phyloP scores from a whole-genome alignment of 2,329 filamentous ascomycete species.

The Pestalotiopsis sp. region DNA sequence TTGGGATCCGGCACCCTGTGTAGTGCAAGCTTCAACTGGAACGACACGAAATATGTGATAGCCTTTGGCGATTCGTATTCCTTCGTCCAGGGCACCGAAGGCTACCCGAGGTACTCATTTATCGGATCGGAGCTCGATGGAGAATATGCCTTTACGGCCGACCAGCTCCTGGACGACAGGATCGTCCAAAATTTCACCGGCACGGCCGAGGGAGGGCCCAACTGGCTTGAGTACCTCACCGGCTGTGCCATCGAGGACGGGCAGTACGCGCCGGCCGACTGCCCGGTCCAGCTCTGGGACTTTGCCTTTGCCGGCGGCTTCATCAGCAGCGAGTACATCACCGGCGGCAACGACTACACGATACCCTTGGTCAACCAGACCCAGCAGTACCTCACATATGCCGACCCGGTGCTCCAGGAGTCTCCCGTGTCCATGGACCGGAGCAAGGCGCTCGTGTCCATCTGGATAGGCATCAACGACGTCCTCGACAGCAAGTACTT shows the following conservation, averaged over 20 bases:
- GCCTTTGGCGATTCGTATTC: constrained; percentile 49
- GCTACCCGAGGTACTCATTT: constrained; percentile 50
- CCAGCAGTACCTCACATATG: constrained; percentile 46
- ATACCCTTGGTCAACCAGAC: constrained; percentile 51
- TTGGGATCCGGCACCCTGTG: not conserved
- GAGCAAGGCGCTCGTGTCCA: constrained; percentile 41
- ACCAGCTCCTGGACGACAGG: constrained; percentile 41
- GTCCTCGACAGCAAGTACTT: constrained; percentile 48
- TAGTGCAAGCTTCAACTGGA: not conserved
- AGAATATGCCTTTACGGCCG: constrained; percentile 41
- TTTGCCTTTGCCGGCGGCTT: constrained; percentile 57
- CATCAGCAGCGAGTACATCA: constrained; percentile 43
- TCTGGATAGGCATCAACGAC: constrained; percentile 62
- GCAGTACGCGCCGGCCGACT: constrained; percentile 42
- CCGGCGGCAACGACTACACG: constrained; percentile 53
- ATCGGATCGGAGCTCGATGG: constrained; percentile 43
- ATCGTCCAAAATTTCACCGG: constrained; percentile 49
- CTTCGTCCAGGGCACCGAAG: constrained; percentile 50
- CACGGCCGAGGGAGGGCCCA: constrained; percentile 53
- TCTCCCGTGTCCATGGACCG: not conserved
- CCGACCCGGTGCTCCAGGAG: constrained; percentile 39
- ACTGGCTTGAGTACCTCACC: constrained; percentile 57
- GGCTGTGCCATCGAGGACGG: constrained; percentile 46
- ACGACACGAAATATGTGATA: constrained; percentile 21
- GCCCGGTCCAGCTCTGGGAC: constrained; percentile 52